These are phyloP conservation scores for Alliaria petiolata DNA, from an alignment of 345 rosid genomes.

Conservation along the genomic window DNA sequence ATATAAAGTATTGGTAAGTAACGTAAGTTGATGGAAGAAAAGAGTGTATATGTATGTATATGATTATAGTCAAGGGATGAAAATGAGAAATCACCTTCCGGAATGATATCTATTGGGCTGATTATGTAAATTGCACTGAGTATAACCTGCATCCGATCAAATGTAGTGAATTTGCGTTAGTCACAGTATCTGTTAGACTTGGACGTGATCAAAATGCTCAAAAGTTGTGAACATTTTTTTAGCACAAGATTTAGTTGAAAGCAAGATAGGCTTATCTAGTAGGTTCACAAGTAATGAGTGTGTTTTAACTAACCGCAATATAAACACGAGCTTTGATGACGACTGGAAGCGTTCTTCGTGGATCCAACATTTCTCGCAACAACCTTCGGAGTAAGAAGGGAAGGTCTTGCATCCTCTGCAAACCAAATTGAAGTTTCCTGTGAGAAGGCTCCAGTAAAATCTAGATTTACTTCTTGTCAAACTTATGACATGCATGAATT, in stretches of 20 bases:
- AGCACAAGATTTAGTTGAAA: not conserved
- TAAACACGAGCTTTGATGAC: constrained; percentile 76
- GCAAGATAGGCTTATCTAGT: not conserved
- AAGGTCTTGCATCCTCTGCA: constrained; percentile 85
- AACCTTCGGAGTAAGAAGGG: constrained; percentile 78
- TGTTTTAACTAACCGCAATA: constrained; percentile 52
- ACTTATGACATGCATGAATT: not conserved
- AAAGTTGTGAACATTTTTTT: not conserved
- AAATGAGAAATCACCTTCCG: constrained; percentile 57
- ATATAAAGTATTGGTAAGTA: not conserved
- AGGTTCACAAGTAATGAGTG: not conserved
- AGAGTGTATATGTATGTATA: not conserved
- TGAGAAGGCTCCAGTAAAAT: not conserved
- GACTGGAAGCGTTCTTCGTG: constrained; percentile 82
- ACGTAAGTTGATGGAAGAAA: not conserved
- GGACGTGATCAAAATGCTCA: not conserved
- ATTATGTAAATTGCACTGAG: constrained; percentile 56
- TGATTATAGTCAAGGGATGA: not conserved
- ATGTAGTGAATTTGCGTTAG: not conserved
- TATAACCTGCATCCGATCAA: constrained; percentile 46
- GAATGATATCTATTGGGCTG: constrained; percentile 77
- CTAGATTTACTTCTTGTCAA: not conserved
- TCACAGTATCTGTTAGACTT: not conserved
- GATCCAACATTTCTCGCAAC: constrained; percentile 72
- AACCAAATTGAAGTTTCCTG: not conserved